Evolutionary conservation across 805 yeast species (phyloP), one percentile per base, ranked within the genome.

Genomic region (Kodamaea kakaduensis): DNA sequence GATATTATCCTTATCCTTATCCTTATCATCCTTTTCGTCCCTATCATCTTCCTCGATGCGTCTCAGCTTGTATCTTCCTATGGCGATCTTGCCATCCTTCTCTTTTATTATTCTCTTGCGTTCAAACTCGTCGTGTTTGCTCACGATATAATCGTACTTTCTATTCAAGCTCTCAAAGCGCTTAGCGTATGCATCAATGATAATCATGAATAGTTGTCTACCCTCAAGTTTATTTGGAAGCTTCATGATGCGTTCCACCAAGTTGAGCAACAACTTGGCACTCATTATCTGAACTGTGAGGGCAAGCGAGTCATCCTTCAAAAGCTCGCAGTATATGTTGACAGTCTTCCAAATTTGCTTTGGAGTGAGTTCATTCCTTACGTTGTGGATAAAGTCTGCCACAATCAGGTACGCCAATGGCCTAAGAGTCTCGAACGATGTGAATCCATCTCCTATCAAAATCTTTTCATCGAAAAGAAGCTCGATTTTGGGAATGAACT

Each of bases 201-300:
- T 88, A 24, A 84, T 70, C 75, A 93, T 77, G 61, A 88, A 75
- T 35, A 94, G 64, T 55, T 87, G 95, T 36, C 93, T 69, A 2
- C 87, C 84, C 43, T 93, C 96, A 17, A 77, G 73, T 46, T 84
- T 84, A 35, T 84, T 83, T 25, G 84, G 89, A 47, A 89, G 59
- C 50, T 84, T 83, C 74, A 84, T 72, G 25, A 93, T 83, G 28
- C 95, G 68, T 46, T 94, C 98, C 14, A 93, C 90, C 48, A 94
- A 66, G 56, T 93, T 94, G 43, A 90, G 60, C 20, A 93, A 61
- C 20, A 93, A 66, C 59, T 89, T 90, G 2, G 97, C 96, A 61
- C 96, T 84, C 97, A 93, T 88, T 7, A 89, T 84, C 57, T 94
- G 97, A 23, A 89, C 96, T 5, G 95, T 84, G 42, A 86, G 71